Conservation (phyloP, 441 rosid species). For the Syzygium malaccense region DNA sequence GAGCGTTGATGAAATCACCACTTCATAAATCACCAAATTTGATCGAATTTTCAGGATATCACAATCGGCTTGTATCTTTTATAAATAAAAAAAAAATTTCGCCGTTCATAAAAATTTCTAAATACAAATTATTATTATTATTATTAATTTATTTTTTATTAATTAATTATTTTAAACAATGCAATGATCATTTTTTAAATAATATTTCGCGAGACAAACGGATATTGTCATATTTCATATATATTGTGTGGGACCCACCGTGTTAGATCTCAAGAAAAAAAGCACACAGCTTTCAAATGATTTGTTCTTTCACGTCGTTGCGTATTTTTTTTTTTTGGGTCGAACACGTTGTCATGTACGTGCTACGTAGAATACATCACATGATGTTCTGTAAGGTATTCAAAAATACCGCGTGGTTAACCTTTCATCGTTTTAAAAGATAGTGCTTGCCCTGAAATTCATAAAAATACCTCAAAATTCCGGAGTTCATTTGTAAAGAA, state of each 20-base stretch:
- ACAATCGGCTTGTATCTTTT: no score
- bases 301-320: background rate
- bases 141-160: no score
- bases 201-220: no score
- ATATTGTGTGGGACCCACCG: background rate
- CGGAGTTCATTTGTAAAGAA: background rate
- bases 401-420: background rate
- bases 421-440: background rate
- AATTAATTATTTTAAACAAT: no score
- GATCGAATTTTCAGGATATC: no score
- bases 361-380: background rate
- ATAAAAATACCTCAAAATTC: background rate
- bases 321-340: no score
- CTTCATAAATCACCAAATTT: no score
- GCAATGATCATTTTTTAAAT: no score
- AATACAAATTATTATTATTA: accelerated
- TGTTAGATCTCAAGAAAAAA: background rate
- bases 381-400: background rate
- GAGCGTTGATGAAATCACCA: no score
- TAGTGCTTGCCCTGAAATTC: background rate
- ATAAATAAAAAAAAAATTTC: no score
- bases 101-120: no score
- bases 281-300: background rate
- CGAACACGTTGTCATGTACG: background rate
- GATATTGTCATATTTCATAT: no score